Base-by-base conservation (phyloP, 2,329 filamentous ascomycete species). In the Venturia aucupariae region DNA sequence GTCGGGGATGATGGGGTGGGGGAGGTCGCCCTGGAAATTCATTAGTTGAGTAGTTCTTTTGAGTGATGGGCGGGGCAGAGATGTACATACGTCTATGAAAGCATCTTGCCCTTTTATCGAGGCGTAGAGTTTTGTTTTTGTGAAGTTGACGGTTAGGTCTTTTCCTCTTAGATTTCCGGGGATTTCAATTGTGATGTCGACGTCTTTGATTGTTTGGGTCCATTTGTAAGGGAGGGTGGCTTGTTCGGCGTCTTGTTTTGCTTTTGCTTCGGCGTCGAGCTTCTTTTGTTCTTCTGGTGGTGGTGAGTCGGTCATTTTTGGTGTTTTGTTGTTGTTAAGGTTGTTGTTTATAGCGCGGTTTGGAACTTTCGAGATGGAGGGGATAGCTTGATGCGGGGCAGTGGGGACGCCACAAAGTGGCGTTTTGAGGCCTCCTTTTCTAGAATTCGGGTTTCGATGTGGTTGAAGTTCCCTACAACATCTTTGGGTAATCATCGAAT, bases 141-240 rank as follows among this genome's bases (percentile, higher is more conserved):
- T 90, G 74, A 99, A 83, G 65, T 90, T 86, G 65, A 99, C 86
- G 65, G 89, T 85, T 42, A 99, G 78, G 74, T 99, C 94, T 70
- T 84, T 85, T 46, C 86, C 90, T 78, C 95, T 95, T 70, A 93
- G 80, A 75, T 92, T 96, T 30, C 83, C 88, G 0, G 93, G 89
- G 0, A 99, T 86, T 35, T 84, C 80, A 66, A 95, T 83, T 61
- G 83, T 88, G 71, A 97, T 79, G 73, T 96, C 90, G 66, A 97
- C 79, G 73, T 97, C 94, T 70, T 82, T 83, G 74, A 99, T 96
- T 30, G 89, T 92, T 79, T 99, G 94, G 13, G 84, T 89, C 94
- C 94, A 99, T 79, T 95, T 94, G 86, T 99, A 99, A 0, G 94
- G 94, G 51, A 99, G 86, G 30, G 88, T 85, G 51, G 87, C 89